These are phyloP conservation scores for Talaromyces atroroseus DNA, from an alignment of 2,329 filamentous ascomycete species.

Conservation along the genomic window DNA sequence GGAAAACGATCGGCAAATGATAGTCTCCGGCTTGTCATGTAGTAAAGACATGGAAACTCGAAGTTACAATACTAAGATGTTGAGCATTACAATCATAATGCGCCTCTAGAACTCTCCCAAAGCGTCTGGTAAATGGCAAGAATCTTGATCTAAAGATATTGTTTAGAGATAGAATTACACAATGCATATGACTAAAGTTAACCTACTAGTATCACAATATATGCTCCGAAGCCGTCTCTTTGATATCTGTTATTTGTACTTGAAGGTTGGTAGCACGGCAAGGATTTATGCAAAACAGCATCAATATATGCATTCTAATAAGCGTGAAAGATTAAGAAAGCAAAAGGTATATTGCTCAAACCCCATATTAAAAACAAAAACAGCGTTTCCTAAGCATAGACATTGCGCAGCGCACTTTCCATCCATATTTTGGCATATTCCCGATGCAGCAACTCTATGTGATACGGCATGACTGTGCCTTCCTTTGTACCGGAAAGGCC, in stretches of 20 bases:
- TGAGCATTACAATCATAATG: too few relatives aligned
- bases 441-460: slow-evolving; percentile 48
- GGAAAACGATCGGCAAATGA: too few relatives aligned
- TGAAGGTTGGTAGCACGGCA: not conserved
- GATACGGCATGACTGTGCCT: slow-evolving; percentile 40
- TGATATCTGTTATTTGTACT: not conserved
- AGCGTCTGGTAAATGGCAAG: too few relatives aligned
- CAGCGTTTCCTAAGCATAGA: slow-evolving; percentile 9
- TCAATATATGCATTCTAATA: not conserved
- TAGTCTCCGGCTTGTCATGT: too few relatives aligned
- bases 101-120: too few relatives aligned
- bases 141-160: too few relatives aligned
- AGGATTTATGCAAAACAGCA: not conserved
- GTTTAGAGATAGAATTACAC: too few relatives aligned
- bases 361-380: not conserved
- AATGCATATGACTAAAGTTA: too few relatives aligned
- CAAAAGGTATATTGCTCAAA: not conserved
- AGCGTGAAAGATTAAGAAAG: not conserved
- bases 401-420: slow-evolving; percentile 47
- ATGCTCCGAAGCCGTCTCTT: not conserved
- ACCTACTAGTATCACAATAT: too few relatives aligned
- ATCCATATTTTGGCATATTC: slow-evolving; percentile 54
- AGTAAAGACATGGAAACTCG: too few relatives aligned
- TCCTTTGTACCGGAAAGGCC: slow-evolving; percentile 41
- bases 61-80: too few relatives aligned